A percentile compares a stretch with the other conserved stretches of the same genome.
phyloP scores from a whole-genome alignment of 148 eudicot genomes.

The Spergularia bocconei region DNA sequence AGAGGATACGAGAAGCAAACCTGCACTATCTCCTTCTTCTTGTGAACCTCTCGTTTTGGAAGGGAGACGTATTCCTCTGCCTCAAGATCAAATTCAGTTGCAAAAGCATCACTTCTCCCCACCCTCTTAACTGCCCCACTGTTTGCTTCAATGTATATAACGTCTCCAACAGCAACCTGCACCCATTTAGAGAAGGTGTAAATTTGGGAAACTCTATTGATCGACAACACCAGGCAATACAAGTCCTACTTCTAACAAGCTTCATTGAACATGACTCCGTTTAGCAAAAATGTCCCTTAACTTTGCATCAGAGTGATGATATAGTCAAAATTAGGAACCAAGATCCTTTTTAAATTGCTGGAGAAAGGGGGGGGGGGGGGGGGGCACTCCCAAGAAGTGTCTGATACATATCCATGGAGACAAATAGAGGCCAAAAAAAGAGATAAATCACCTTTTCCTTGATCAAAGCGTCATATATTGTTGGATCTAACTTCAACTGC shows the following conservation, averaged over 20 bases:
- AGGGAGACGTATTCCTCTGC: constrained; percentile 99
- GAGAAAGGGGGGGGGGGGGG: too few relatives aligned
- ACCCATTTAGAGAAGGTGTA: constrained; percentile 12
- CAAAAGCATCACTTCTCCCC: constrained; percentile 98
- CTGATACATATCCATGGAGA: neutral
- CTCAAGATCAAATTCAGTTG: constrained; percentile 98
- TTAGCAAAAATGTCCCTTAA: neutral
- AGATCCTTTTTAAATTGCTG: too few relatives aligned
- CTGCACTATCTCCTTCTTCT: constrained; percentile 98
- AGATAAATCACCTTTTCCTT: constrained; percentile 73
- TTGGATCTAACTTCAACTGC: constrained; percentile 93
- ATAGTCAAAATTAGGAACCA: neutral
- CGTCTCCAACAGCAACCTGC: constrained; percentile 99
- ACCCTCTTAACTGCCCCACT: constrained; percentile 99
- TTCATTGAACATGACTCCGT: neutral
- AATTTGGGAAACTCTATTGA: neutral
- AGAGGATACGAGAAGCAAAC: constrained; percentile 35
- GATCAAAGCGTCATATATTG: constrained; percentile 91
- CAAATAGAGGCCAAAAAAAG: neutral
- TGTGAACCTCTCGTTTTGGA: constrained; percentile 99
- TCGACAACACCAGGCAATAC: neutral
- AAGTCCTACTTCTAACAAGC: neutral
- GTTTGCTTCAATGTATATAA: constrained; percentile 90
- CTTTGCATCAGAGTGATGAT: neutral
- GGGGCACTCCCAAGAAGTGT: too few relatives aligned